These are phyloP conservation scores for Allium fistulosum DNA, from an alignment of 106 monocot species.

Conservation along the genomic window DNA sequence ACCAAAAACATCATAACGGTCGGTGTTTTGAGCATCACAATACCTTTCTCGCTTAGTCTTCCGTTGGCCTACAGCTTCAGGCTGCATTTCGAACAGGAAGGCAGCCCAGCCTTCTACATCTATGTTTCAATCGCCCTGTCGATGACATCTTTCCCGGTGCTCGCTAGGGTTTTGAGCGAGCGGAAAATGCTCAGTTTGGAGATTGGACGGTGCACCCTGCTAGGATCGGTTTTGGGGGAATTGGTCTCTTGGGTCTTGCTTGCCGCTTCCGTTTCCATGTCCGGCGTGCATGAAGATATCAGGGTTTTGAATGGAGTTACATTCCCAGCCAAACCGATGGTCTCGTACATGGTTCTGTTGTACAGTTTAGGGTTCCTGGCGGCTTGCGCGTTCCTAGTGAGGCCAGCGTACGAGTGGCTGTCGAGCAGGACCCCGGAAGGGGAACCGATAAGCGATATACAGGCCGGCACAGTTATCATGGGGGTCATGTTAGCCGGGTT, in stretches of 20 bases:
- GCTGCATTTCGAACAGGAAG: not conserved
- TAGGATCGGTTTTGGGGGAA: constrained; percentile 21
- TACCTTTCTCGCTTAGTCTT: constrained; percentile 14
- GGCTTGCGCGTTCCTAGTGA: constrained; percentile 25
- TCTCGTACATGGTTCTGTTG: not conserved
- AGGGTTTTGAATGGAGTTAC: too few relatives aligned
- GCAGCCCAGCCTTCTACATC: constrained; percentile 7
- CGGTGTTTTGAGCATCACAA: constrained; percentile 14
- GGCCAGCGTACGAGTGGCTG: constrained; percentile 31
- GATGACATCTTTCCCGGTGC: constrained; percentile 30
- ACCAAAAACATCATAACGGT: constrained; percentile 29
- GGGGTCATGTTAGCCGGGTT: constrained; percentile 30
- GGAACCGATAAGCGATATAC: constrained; percentile 19
- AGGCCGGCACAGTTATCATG: constrained; percentile 20
- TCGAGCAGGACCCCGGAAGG: constrained; percentile 27
- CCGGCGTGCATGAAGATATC: not conserved
- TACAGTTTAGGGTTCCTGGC: not conserved
- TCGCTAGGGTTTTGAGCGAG: constrained; percentile 32
- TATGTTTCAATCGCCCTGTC: constrained; percentile 20
- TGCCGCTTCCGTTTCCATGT: not conserved
- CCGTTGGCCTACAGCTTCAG: not conserved
- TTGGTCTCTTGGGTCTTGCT: constrained; percentile 25
- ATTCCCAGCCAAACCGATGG: too few relatives aligned
- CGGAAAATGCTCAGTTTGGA: constrained; percentile 56
- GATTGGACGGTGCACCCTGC: constrained; percentile 47